A percentile compares a stretch with the other conserved stretches of the same genome.
These are phyloP conservation scores for Rhododendron ferrugineum DNA, from an alignment of 148 eudicot genomes.

Conservation along the genomic window DNA sequence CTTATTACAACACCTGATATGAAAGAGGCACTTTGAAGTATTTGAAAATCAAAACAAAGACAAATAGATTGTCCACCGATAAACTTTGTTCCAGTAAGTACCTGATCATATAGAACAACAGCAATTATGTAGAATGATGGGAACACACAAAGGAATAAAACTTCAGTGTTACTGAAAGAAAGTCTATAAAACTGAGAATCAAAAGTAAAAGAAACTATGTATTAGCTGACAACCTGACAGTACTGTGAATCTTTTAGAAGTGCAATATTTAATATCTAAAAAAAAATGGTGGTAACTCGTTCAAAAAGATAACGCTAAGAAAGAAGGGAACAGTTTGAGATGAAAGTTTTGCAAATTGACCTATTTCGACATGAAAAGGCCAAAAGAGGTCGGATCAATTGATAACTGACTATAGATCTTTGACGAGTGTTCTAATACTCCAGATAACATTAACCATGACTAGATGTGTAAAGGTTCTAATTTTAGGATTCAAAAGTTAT, in stretches of 20 bases:
- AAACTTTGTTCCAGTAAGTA: conserved; percentile 95
- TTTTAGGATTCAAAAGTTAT: not conserved
- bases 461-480: not conserved
- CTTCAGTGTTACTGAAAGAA: not conserved
- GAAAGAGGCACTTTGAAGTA: conserved; percentile 79
- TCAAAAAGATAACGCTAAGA: not conserved
- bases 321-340: not conserved
- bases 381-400: not conserved
- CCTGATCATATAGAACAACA: conserved; percentile 33
- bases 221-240: not conserved
- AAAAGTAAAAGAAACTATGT: not conserved
- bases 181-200: not conserved
- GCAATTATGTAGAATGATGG: conserved; percentile 8
- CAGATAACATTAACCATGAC: not conserved
- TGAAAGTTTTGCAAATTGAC: not conserved
- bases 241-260: not conserved
- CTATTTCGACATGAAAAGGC: not conserved
- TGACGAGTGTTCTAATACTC: not conserved
- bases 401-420: not conserved
- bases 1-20: conserved; percentile 58
- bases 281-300: not conserved
- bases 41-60: conserved; percentile 89
- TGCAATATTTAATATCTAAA: not conserved
- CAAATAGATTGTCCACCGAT: conserved; percentile 95
- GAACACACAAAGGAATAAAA: not conserved